phyloP scores from a whole-genome alignment of 2,329 filamentous ascomycete genomes.

The Microdochium nivale region DNA sequence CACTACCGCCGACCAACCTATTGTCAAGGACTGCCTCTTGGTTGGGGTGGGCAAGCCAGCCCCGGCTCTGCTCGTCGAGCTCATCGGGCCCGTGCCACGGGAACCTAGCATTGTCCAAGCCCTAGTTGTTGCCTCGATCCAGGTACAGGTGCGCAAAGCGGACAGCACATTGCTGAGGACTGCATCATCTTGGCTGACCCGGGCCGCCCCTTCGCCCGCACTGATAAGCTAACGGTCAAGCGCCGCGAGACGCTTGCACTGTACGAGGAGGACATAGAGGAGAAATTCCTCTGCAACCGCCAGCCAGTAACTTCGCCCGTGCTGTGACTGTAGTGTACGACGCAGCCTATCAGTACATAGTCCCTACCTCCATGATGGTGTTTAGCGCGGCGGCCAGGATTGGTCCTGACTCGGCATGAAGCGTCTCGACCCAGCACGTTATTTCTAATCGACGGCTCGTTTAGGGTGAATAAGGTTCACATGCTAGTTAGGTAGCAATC shows the following conservation, averaged over 20 bases:
- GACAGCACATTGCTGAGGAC: background rate
- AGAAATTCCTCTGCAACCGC: conserved; percentile 9
- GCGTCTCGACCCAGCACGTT: too few species aligned
- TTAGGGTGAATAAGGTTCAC: too few species aligned
- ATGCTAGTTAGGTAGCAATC: too few species aligned
- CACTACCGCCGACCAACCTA: conserved; percentile 17
- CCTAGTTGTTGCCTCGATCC: background rate
- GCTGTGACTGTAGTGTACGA: background rate
- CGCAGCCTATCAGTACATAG: too few species aligned
- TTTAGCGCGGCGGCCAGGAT: too few species aligned
- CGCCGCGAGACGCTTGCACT: conserved; percentile 26
- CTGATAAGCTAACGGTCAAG: conserved; percentile 36
- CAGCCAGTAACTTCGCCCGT: background rate
- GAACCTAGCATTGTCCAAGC: background rate
- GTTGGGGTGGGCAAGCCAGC: background rate
- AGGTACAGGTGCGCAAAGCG: background rate
- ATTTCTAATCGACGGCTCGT: too few species aligned
- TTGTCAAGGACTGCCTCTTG: conserved; percentile 21
- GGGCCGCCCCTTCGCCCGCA: conserved; percentile 32
- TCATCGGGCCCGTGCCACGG: background rate
- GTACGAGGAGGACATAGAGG: conserved; percentile 37
- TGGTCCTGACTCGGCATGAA: too few species aligned
- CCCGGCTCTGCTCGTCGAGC: background rate
- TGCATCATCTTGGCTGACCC: conserved; percentile 1
- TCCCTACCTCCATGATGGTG: too few species aligned